Base-by-base conservation (phyloP, 1,284 basidiomycete species). In the Naganishia sp. region DNA sequence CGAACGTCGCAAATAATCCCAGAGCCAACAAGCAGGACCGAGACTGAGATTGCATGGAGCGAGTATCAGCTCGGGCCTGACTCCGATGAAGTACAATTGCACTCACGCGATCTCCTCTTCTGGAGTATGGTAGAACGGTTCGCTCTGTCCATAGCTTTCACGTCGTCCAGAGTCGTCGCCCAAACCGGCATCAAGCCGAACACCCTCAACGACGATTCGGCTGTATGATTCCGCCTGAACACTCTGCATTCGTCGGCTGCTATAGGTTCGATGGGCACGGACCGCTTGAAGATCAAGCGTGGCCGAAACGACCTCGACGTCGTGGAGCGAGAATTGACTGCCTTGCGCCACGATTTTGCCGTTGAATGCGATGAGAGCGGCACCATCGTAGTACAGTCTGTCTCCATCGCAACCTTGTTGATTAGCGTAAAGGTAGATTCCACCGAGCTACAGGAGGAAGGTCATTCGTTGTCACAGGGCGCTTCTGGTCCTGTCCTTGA, bases 401-500 rank as follows among this genome's bases (percentile, higher is more conserved):
- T 99, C 95, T 3, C 96, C 95, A 75, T 99, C 95, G 76, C 96
- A 99, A 6, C 96, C 95, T 83, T 97, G 94, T 76, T 99, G 95
- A 76, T 99, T 99, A 10, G 95, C 91, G 72, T 99, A 99, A 9
- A 99, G 85, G 79, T 99, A 99, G 58, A 98, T 87, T 4, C 96
- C 95, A 23, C 95, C 96, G 39, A 94, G 85, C 94, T 96, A 71
- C 25, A 54, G 52, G 51, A 28, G 39, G 49, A 32, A n/a, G 3
- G 17, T 6, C 43, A 31, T n/a, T n/a, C 50, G 1, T 25, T 9
- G 13, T 15, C 17, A 17, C 7, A 39, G 18, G 18, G 25, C 15
- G 42, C 35, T 18, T 11, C 23, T 41, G 5, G 17, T 21, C 32
- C 10, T 21, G 13, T 13, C 58, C 41, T 28, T 13, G 35, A 65